Evolutionary conservation across 1,284 basidiomycete genomes (phyloP).

Genomic region (Farysia itapuensis): DNA sequence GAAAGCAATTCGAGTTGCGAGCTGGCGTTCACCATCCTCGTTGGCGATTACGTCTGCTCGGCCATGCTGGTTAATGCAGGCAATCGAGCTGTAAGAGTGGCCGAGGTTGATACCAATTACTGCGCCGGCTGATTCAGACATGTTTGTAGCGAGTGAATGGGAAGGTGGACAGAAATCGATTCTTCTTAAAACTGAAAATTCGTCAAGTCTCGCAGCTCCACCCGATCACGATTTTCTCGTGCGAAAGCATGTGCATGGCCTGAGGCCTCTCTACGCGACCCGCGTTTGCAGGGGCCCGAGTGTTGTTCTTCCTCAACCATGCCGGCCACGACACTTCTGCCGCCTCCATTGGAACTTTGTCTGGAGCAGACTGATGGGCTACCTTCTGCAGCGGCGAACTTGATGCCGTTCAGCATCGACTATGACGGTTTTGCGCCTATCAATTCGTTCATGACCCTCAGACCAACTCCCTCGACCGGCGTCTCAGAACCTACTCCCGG

Average conservation of each 20-base stretch:
- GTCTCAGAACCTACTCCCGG: constrained; percentile 1
- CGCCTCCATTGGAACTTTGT: constrained; percentile 13
- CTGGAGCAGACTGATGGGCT: constrained; percentile 1
- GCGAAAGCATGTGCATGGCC: too few relatives aligned
- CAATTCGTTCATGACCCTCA: constrained; percentile 31
- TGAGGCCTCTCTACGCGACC: too few relatives aligned
- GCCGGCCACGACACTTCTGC: constrained; percentile 5
- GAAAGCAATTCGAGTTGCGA: constrained; percentile 90
- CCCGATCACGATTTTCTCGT: too few relatives aligned
- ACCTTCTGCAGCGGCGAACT: constrained; percentile 19
- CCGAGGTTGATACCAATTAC: constrained; percentile 94
- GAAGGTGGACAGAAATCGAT: too few relatives aligned
- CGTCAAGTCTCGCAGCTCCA: too few relatives aligned
- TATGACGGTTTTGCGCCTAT: constrained; percentile 38
- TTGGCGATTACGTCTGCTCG: constrained; percentile 75
- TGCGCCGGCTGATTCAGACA: constrained; percentile 56
- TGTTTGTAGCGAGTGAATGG: constrained; percentile 20
- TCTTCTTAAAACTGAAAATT: too few relatives aligned
- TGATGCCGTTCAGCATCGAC: constrained; percentile 42
- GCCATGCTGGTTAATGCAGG: constrained; percentile 81
- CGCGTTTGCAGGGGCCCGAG: too few relatives aligned
- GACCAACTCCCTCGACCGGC: neutral
- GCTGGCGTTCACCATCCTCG: constrained; percentile 97
- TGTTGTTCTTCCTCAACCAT: too few relatives aligned
- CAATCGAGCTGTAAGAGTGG: constrained; percentile 91